A percentile compares a stretch with the other conserved stretches of the same genome.
Evolutionary conservation across 2,329 filamentous ascomycete species (phyloP).

Genomic region (Myriosclerotinia curreyana): DNA sequence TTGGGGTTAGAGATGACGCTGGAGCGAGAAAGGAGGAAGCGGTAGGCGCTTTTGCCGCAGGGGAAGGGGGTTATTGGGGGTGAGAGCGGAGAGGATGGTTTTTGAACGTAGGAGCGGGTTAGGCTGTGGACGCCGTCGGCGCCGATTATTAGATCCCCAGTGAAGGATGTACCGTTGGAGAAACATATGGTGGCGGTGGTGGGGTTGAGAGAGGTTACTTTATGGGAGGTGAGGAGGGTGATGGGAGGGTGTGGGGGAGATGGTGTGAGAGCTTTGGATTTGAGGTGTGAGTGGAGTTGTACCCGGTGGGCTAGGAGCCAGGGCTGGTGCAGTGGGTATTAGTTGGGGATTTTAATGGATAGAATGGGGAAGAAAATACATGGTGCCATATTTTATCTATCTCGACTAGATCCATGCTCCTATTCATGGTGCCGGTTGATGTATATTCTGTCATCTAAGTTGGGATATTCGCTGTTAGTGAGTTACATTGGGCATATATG

Average conservation of each 20-base stretch:
- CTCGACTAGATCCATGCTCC: slow-evolving; percentile 32
- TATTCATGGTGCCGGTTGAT: not conserved
- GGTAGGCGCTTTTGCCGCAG: slow-evolving; percentile 30
- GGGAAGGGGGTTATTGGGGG: slow-evolving; percentile 11
- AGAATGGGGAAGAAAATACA: slow-evolving; percentile 1
- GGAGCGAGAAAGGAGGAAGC: slow-evolving; percentile 30
- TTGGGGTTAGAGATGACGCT: slow-evolving; percentile 39
- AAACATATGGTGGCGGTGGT: slow-evolving; percentile 45
- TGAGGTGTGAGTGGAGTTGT: slow-evolving; percentile 51
- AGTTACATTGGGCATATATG: not conserved
- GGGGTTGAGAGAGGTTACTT: slow-evolving; percentile 46
- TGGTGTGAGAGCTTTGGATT: slow-evolving; percentile 44
- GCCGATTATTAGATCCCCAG: slow-evolving; percentile 4
- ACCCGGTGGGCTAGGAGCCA: slow-evolving; percentile 55
- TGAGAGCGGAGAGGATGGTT: no score
- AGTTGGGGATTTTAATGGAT: not conserved
- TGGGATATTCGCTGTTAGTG: not conserved
- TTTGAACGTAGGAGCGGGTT: slow-evolving; percentile 4
- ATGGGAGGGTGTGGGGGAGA: slow-evolving; percentile 41
- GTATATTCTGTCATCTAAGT: slow-evolving; percentile 38
- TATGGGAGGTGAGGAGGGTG: slow-evolving; percentile 44
- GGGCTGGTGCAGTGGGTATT: slow-evolving; percentile 24
- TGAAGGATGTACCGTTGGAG: slow-evolving; percentile 42
- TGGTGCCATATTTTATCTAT: slow-evolving; percentile 49
- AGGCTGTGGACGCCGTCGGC: slow-evolving; percentile 13